Evolutionary conservation across 2,329 filamentous ascomycete genomes (phyloP), one percentile per base, ranked within the genome.

Genomic region (Scolecobasidium constrictum): DNA sequence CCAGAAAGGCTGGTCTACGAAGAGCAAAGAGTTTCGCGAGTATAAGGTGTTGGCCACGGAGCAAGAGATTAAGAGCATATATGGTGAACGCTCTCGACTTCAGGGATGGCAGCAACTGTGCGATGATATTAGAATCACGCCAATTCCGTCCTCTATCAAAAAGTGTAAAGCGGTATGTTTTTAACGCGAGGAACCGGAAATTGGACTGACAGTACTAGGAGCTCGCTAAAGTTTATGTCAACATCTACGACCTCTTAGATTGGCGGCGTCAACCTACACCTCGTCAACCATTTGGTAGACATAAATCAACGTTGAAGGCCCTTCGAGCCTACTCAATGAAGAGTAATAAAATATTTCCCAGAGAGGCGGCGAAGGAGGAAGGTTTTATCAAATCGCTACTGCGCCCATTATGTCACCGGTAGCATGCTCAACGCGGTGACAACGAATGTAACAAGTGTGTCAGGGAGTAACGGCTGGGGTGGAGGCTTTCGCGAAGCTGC

Each of bases 91-190:
- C 9, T 34, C 42, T 17, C 50, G 47, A 21, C 46, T 59, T 9
- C 46, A 49, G 9, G 45, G 44, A 3, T 57, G 52, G 50, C 53
- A 56, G 38, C 44, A 52, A 12, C 43, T 59, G 3, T 59, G 57
- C 38, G 28, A 40, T 3, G 51, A 57, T 15, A 45, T 55, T 16
- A 49, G 48, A 18, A 46, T 58, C 11, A 40, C 47, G 5, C 39
- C 48, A 3, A 45, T 49, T 2, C 51, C 51, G 0, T 26, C 16
- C 0, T 53, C 54, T 1, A 48, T 59, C 34, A 55, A 45, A 2
- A 41, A 56, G 38, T 58, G 54, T 40, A 53, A 48, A 43, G 56
- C 53, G 50, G 54, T 54, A 45, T 17, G 40, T 36, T 11, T 4
- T 23, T 13, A 11, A 16, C 5, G 4, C 13, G 19, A 6, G 12